Conservation (phyloP, 2,329 filamentous ascomycete genomes). For the Leptoxyphium fumago region DNA sequence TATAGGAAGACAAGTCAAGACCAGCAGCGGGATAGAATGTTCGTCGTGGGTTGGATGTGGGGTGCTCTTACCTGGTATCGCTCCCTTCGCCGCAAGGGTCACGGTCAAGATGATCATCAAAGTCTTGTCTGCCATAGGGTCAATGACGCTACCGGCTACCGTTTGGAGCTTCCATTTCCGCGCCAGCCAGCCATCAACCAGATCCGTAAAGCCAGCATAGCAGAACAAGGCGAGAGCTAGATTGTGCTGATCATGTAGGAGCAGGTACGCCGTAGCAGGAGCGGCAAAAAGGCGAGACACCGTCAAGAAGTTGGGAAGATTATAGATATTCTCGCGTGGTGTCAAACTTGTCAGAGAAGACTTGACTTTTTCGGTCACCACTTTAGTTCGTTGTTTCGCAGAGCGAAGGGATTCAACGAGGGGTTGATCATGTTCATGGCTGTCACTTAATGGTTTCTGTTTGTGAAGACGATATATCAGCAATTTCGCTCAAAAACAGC, state of each 20-base stretch:
- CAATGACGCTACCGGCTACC: slow-evolving; percentile 85
- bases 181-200: slow-evolving; percentile 89
- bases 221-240: slow-evolving; percentile 75
- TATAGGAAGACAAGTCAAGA: background rate
- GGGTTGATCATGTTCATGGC: slow-evolving; percentile 4
- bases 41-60: background rate
- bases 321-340: slow-evolving; percentile 84
- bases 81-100: slow-evolving; percentile 68
- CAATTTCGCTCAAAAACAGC: no score
- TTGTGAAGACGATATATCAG: background rate
- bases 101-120: slow-evolving; percentile 90
- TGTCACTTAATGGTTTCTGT: background rate
- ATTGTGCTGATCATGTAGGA: slow-evolving; percentile 67
- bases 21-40: slow-evolving; percentile 2
- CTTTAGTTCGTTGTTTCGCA: slow-evolving; percentile 16
- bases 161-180: slow-evolving; percentile 77
- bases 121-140: slow-evolving; percentile 92
- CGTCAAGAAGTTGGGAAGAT: slow-evolving; percentile 85
- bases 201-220: slow-evolving; percentile 81
- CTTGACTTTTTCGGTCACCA: slow-evolving; percentile 16
- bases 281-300: slow-evolving; percentile 71
- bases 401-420: slow-evolving; percentile 11
- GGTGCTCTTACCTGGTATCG: slow-evolving; percentile 51
- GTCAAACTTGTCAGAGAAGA: slow-evolving; percentile 18
- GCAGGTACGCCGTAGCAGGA: slow-evolving; percentile 74